phyloP scores from a whole-genome alignment of 495 filamentous ascomycete genomes.

The Amphirosellinia nigrospora region DNA sequence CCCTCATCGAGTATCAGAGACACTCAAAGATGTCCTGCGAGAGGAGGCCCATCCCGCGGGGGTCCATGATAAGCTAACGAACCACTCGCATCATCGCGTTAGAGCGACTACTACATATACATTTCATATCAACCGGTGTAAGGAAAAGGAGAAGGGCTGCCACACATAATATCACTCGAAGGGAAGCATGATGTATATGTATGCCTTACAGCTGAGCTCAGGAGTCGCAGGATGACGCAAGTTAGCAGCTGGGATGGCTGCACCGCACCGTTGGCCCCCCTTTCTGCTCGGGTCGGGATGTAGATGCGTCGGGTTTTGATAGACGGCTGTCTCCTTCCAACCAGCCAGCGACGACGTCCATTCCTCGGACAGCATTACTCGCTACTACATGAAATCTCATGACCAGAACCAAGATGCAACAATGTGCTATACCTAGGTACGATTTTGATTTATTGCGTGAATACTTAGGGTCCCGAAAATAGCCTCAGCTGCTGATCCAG shows the following conservation, averaged over 20 bases:
- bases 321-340: neutral
- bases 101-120: neutral
- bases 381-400: neutral
- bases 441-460: neutral
- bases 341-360: neutral
- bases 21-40: neutral
- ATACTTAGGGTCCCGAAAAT: constrained; percentile 18
- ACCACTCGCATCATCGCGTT: neutral
- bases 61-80: neutral
- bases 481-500: constrained; percentile 11
- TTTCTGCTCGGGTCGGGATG: neutral
- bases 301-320: neutral
- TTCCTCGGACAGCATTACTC: neutral
- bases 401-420: neutral
- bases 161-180: neutral
- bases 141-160: neutral
- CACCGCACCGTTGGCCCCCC: neutral
- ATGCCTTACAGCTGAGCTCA: neutral
- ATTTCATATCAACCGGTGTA: neutral
- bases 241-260: constrained; percentile 8
- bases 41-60: neutral
- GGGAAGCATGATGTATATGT: neutral
- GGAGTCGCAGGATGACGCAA: neutral
- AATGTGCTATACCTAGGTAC: neutral
- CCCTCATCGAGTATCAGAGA: neutral